These are phyloP conservation scores for Ganoderma resinaceum DNA, from an alignment of 1,284 basidiomycete species.

Conservation along the genomic window DNA sequence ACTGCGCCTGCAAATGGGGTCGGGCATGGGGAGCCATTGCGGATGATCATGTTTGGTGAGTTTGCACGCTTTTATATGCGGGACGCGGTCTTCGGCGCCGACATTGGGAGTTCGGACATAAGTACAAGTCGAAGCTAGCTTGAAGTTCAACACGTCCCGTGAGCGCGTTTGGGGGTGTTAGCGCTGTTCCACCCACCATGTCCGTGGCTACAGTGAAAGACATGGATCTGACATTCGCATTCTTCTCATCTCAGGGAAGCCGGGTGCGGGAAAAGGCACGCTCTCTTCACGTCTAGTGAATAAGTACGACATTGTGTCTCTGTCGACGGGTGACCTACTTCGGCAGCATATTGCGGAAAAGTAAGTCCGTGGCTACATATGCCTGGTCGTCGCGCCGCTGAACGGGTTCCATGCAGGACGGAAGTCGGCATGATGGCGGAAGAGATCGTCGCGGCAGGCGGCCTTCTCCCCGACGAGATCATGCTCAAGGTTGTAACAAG, in stretches of 20 bases:
- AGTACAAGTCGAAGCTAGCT: too few species aligned
- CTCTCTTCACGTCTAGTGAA: conserved; percentile 74
- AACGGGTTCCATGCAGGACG: conserved; percentile 51
- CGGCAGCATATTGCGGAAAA: conserved; percentile 79
- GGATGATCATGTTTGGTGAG: conserved; percentile 81
- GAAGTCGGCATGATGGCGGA: conserved; percentile 77
- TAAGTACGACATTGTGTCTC: conserved; percentile 76
- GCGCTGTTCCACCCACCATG: neutral
- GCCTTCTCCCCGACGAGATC: conserved; percentile 78
- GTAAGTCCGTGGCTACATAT: conserved; percentile 40
- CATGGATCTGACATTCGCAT: neutral
- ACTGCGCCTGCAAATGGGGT: conserved; percentile 41
- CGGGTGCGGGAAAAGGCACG: conserved; percentile 83
- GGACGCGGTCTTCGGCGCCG: neutral
- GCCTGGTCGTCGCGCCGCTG: neutral
- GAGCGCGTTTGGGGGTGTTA: neutral
- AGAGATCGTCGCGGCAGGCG: conserved; percentile 77
- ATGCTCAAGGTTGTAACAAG: conserved; percentile 78
- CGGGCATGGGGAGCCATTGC: conserved; percentile 47
- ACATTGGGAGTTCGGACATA: neutral
- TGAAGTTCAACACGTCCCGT: conserved; percentile 11
- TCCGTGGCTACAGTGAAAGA: neutral
- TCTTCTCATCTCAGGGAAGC: conserved; percentile 50
- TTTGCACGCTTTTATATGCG: too few species aligned
- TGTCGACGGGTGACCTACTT: conserved; percentile 85